Percentiles rank a stretch among this genome's conserved stretches.
Conservation (phyloP, 2,329 filamentous ascomycete species). For the Trichophaea hybrida region DNA sequence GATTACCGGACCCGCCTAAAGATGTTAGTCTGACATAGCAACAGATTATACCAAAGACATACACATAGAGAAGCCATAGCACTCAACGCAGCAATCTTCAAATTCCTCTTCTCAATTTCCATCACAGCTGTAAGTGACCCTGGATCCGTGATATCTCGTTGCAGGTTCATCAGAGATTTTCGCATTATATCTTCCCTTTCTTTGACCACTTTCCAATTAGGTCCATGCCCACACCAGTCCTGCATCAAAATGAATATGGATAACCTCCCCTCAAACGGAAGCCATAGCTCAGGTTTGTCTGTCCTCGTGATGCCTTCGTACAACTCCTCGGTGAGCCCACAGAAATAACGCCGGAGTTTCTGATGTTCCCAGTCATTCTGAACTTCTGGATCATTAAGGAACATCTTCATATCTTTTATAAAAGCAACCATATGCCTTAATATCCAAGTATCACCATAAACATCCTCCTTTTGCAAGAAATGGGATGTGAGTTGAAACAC, state of each 20-base stretch:
- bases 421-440: slow-evolving; percentile 78
- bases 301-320: slow-evolving; percentile 78
- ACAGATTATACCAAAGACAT: slow-evolving; percentile 38
- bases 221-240: slow-evolving; percentile 96
- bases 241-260: slow-evolving; percentile 96
- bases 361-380: slow-evolving; percentile 93
- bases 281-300: slow-evolving; percentile 76
- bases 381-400: slow-evolving; percentile 85
- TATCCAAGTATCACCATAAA: slow-evolving; percentile 80
- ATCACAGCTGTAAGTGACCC: slow-evolving; percentile 73
- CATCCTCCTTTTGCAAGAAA: slow-evolving; percentile 63
- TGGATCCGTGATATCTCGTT: slow-evolving; percentile 55
- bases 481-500: slow-evolving; percentile 89
- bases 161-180: slow-evolving; percentile 67
- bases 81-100: slow-evolving; percentile 78
- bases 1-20: slow-evolving; percentile 27
- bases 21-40: background rate
- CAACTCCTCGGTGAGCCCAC: slow-evolving; percentile 79
- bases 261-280: slow-evolving; percentile 92
- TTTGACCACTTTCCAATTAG: slow-evolving; percentile 70
- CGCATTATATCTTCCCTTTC: slow-evolving; percentile 77
- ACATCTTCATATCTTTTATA: slow-evolving; percentile 81
- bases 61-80: slow-evolving; percentile 90
- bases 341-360: slow-evolving; percentile 81
- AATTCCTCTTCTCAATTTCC: slow-evolving; percentile 91